A percentile compares a stretch with the other conserved stretches of the same genome.
Evolutionary conservation across 257 asterid genomes (phyloP).

Genomic region (Salvia miltiorrhiza): DNA sequence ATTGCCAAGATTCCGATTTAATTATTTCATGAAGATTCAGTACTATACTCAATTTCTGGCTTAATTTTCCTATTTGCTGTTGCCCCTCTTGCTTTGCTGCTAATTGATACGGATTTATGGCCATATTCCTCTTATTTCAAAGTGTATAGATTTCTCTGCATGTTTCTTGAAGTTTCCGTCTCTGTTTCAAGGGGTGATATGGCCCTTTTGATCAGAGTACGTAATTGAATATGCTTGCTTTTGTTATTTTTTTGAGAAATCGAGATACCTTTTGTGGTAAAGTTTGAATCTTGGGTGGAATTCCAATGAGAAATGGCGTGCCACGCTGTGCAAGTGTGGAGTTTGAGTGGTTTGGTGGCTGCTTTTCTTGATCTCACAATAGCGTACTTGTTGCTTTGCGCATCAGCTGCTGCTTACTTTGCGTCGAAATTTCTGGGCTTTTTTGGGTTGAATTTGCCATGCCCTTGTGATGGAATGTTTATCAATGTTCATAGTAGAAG

Average conservation of each 20-base stretch:
- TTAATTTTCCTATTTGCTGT: neutral
- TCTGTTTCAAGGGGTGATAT: neutral
- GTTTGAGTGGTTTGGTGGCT: slow-evolving; percentile 61
- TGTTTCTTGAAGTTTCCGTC: slow-evolving; percentile 22
- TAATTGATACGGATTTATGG: neutral
- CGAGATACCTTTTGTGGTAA: slow-evolving; percentile 17
- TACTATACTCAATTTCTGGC: neutral
- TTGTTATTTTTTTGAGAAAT: slow-evolving; percentile 12
- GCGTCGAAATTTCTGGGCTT: slow-evolving; percentile 62
- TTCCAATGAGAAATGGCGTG: slow-evolving; percentile 57
- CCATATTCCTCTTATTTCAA: neutral
- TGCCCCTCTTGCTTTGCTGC: neutral
- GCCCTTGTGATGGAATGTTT: slow-evolving; percentile 68
- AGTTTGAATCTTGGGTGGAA: slow-evolving; percentile 24
- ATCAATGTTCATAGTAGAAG: slow-evolving; percentile 29
- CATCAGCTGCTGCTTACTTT: slow-evolving; percentile 57
- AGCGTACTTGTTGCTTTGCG: slow-evolving; percentile 68
- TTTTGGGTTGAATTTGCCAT: slow-evolving; percentile 65
- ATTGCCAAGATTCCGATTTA: neutral
- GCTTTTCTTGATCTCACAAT: slow-evolving; percentile 86
- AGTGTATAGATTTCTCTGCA: neutral
- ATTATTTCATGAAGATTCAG: neutral
- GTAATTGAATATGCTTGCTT: neutral
- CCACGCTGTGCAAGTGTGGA: slow-evolving; percentile 57
- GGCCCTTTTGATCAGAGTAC: slow-evolving; percentile 9